phyloP scores from a whole-genome alignment of 352 stramenopile species.

The Phytophthora europaea region DNA sequence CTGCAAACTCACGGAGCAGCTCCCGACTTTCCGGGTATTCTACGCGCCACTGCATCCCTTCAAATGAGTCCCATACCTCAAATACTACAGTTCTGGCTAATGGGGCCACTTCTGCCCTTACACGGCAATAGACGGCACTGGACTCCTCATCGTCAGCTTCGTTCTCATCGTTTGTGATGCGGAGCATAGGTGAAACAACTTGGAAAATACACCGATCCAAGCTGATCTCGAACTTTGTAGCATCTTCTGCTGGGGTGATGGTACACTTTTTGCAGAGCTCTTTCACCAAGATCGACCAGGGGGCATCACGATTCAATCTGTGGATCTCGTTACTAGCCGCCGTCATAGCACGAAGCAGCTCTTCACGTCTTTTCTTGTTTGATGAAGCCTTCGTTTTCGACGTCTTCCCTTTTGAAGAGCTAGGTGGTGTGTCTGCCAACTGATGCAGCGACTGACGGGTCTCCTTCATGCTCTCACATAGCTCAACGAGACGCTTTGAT shows the following conservation, averaged over 20 bases:
- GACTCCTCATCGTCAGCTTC: conserved; percentile 20
- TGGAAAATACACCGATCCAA: conserved; percentile 63
- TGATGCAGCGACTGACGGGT: conserved; percentile 17
- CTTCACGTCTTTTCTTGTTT: conserved; percentile 37
- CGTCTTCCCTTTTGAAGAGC: conserved; percentile 27
- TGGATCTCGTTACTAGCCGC: conserved; percentile 33
- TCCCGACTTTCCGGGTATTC: conserved; percentile 62
- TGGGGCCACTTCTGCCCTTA: conserved; percentile 46
- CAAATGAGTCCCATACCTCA: conserved; percentile 49
- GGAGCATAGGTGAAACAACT: conserved; percentile 47
- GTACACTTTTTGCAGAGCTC: conserved; percentile 48
- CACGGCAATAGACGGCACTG: conserved; percentile 50
- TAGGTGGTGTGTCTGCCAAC: conserved; percentile 13
- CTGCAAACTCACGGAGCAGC: conserved; percentile 61
- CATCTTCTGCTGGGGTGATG: conserved; percentile 6
- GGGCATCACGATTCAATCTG: conserved; percentile 28
- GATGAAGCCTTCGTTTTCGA: conserved; percentile 30
- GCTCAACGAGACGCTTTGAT: conserved; percentile 22
- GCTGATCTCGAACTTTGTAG: conserved; percentile 12
- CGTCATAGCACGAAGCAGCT: conserved; percentile 26
- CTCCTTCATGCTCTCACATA: conserved; percentile 16
- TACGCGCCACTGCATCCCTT: conserved; percentile 37
- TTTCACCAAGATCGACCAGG: conserved; percentile 49
- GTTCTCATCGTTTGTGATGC: conserved; percentile 37
- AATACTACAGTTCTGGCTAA: conserved; percentile 39